phyloP scores from a whole-genome alignment of 306 rosid genomes.

The Rosa chinensis region DNA sequence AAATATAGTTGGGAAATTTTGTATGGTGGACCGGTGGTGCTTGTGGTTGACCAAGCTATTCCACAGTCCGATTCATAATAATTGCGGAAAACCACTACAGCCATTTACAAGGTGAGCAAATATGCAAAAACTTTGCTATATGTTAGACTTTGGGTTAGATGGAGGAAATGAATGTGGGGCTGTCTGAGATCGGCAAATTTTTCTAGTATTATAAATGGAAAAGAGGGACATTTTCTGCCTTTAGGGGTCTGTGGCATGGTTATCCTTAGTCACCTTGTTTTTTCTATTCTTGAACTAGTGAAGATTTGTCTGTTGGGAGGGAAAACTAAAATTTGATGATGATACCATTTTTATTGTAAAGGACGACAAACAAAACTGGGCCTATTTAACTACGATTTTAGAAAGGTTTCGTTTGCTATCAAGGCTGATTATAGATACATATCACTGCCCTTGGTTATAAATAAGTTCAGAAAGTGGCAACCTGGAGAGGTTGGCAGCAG shows the following conservation, averaged over 20 bases:
- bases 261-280: no score
- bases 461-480: no score
- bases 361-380: no score
- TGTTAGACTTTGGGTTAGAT: not conserved
- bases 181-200: not conserved
- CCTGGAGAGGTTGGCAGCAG: no score
- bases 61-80: not conserved
- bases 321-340: no score
- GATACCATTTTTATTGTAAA: no score
- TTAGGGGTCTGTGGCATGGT: not conserved
- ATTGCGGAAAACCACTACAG: not conserved
- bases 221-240: not conserved
- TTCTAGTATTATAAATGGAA: not conserved
- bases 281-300: no score
- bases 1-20: not conserved
- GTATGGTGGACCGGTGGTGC: not conserved
- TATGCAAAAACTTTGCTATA: not conserved
- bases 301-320: no score
- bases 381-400: no score
- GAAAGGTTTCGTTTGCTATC: no score
- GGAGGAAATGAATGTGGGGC: not conserved
- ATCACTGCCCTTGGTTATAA: no score
- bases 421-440: no score
- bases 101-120: not conserved
- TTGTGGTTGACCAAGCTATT: not conserved